Conservation (phyloP, 768 basidiomycete genomes). For the Suillus placidus region DNA sequence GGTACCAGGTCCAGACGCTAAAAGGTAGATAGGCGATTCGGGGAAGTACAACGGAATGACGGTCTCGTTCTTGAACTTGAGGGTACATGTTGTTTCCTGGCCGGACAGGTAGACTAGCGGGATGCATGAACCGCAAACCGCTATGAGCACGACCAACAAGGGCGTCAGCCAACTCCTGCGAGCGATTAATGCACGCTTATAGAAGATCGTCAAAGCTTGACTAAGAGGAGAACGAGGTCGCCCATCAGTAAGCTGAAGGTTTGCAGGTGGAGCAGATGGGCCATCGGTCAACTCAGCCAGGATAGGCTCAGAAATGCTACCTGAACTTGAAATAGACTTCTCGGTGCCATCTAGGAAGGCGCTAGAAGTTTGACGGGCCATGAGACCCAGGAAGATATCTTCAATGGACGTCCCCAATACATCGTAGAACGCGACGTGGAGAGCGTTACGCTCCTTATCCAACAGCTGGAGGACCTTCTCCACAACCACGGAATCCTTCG, state of each 20-base stretch:
- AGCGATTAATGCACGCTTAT: constrained; percentile 66
- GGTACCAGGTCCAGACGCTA: constrained; percentile 36
- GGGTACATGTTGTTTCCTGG: constrained; percentile 53
- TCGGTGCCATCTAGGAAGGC: constrained; percentile 30
- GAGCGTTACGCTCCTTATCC: constrained; percentile 43
- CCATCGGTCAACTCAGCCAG: constrained; percentile 10
- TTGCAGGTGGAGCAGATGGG: constrained; percentile 10
- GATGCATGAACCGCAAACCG: constrained; percentile 64
- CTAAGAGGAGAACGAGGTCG: constrained; percentile 55
- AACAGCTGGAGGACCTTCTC: constrained; percentile 58
- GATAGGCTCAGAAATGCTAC: background rate
- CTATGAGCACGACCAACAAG: constrained; percentile 52
- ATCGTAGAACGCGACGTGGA: constrained; percentile 57
- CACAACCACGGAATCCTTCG: constrained; percentile 58
- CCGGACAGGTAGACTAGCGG: constrained; percentile 66
- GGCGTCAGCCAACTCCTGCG: constrained; percentile 72
- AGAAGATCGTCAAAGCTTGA: constrained; percentile 74
- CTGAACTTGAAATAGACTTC: constrained; percentile 20
- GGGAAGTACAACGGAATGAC: constrained; percentile 59
- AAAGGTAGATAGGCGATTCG: constrained; percentile 40
- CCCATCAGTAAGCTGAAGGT: constrained; percentile 52
- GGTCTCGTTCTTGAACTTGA: constrained; percentile 39
- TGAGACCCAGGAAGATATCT: constrained; percentile 77
- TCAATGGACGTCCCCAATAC: constrained; percentile 77
- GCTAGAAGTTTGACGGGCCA: constrained; percentile 43